phyloP scores from a whole-genome alignment of 169 alveolate genomes.

The Perkinsus marinus region DNA sequence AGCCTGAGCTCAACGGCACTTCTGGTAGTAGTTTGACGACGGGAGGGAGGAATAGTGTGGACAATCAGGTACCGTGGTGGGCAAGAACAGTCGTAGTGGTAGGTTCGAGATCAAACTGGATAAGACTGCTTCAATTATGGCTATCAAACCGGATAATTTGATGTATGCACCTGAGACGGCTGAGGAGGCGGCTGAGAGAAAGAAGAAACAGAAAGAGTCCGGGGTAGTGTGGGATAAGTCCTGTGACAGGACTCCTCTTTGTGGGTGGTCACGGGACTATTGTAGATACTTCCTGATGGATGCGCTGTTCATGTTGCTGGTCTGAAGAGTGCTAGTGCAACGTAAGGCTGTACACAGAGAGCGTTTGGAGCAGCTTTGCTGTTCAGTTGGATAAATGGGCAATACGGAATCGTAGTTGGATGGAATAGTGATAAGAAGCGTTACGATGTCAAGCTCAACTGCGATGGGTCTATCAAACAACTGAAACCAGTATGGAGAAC shows the following conservation, averaged over 20 bases:
- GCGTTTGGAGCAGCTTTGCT: no score
- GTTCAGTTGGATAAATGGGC: not conserved
- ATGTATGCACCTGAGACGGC: not conserved
- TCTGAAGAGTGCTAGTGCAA: not conserved
- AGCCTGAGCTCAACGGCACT: not conserved
- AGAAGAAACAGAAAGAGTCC: not conserved
- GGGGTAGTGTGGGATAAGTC: not conserved
- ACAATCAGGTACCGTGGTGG: not conserved
- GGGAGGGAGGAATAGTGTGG: not conserved
- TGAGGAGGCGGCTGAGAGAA: not conserved
- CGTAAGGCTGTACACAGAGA: no score
- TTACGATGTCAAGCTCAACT: not conserved
- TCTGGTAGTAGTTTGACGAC: not conserved
- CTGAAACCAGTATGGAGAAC: not conserved
- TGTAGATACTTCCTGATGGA: not conserved
- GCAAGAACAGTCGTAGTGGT: not conserved
- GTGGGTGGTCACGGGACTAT: no score
- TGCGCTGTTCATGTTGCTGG: not conserved
- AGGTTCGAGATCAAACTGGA: not conserved
- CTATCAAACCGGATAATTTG: not conserved
- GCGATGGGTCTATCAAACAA: not conserved
- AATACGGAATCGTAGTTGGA: not conserved
- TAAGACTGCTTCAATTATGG: not conserved
- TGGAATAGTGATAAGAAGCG: not conserved
- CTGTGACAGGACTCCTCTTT: no score